phyloP scores from a whole-genome alignment of 2,329 filamentous ascomycete species.

The Fusarium nygamai region DNA sequence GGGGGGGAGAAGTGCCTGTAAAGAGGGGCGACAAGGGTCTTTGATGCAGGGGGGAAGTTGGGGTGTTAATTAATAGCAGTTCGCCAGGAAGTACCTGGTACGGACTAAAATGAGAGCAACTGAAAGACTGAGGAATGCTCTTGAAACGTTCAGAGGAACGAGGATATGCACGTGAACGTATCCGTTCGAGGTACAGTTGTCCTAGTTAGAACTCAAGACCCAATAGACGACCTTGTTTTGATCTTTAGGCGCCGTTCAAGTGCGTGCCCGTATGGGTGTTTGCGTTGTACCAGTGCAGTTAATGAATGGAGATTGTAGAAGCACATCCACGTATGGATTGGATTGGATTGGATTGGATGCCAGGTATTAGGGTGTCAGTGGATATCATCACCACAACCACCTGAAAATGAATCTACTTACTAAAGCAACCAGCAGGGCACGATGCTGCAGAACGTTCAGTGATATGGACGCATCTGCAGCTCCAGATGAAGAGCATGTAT shows the following conservation, averaged over 20 bases:
- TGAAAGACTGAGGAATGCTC: slow-evolving; percentile 26
- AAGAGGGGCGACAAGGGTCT: slow-evolving; percentile 34
- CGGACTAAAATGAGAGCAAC: slow-evolving; percentile 10
- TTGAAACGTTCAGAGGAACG: slow-evolving; percentile 34
- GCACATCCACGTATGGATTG: background rate
- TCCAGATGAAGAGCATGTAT: background rate
- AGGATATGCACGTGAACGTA: slow-evolving; percentile 26
- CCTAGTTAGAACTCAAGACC: background rate
- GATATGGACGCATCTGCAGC: background rate
- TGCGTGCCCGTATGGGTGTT: slow-evolving; percentile 14
- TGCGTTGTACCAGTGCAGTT: slow-evolving; percentile 7
- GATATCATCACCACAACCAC: slow-evolving; percentile 32
- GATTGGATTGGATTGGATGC: background rate
- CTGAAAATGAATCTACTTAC: slow-evolving; percentile 34
- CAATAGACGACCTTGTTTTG: background rate
- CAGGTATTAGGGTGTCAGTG: slow-evolving; percentile 9
- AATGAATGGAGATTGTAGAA: background rate
- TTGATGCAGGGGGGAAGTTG: slow-evolving; percentile 39
- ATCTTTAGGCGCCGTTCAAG: slow-evolving; percentile 10
- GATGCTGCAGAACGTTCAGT: slow-evolving; percentile 7
- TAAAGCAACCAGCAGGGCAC: background rate
- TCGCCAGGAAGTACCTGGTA: slow-evolving; percentile 19
- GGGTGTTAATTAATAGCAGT: slow-evolving; percentile 28
- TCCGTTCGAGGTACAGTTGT: slow-evolving; percentile 9
- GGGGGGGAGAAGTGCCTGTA: slow-evolving; percentile 17